phyloP scores from a whole-genome alignment of 2,329 filamentous ascomycete species.

The Pseudogymnoascus verrucosus region DNA sequence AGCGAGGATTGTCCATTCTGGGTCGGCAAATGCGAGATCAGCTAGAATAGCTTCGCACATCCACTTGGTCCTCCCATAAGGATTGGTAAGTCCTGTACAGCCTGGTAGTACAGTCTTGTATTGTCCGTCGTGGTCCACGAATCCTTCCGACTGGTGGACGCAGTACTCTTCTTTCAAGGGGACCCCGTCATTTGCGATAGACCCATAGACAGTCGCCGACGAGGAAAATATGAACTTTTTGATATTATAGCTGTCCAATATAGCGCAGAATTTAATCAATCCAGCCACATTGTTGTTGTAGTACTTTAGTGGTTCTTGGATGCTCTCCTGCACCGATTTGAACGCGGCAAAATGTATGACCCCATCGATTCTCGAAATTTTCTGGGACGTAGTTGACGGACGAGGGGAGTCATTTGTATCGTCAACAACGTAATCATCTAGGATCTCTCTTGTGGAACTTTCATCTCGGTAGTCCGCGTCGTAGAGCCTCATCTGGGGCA shows the following conservation, averaged over 20 bases:
- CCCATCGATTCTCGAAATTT: conserved; percentile 44
- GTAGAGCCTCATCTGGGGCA: conserved; percentile 18
- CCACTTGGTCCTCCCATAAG: conserved; percentile 60
- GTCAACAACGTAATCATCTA: conserved; percentile 16
- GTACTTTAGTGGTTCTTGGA: conserved; percentile 51
- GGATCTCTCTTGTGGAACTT: conserved; percentile 17
- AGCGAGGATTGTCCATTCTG: conserved; percentile 54
- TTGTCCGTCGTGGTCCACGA: conserved; percentile 35
- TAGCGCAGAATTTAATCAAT: conserved; percentile 49
- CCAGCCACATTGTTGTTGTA: conserved; percentile 62
- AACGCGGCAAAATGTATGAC: conserved; percentile 65
- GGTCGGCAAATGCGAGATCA: conserved; percentile 52
- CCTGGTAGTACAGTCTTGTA: conserved; percentile 38
- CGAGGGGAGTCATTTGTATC: neutral
- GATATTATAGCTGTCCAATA: conserved; percentile 51
- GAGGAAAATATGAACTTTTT: conserved; percentile 62
- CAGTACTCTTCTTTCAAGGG: conserved; percentile 49
- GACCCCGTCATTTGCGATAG: conserved; percentile 40
- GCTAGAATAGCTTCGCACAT: conserved; percentile 59
- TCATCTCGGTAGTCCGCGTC: conserved; percentile 24
- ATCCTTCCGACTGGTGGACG: conserved; percentile 41
- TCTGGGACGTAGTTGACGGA: neutral
- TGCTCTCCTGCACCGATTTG: conserved; percentile 59
- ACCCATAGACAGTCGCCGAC: conserved; percentile 59
- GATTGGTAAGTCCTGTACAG: conserved; percentile 51